A percentile compares a stretch with the other conserved stretches of the same genome.
These are phyloP conservation scores for Cystofilobasidium capitatum DNA, from an alignment of 768 basidiomycete species.

Conservation along the genomic window DNA sequence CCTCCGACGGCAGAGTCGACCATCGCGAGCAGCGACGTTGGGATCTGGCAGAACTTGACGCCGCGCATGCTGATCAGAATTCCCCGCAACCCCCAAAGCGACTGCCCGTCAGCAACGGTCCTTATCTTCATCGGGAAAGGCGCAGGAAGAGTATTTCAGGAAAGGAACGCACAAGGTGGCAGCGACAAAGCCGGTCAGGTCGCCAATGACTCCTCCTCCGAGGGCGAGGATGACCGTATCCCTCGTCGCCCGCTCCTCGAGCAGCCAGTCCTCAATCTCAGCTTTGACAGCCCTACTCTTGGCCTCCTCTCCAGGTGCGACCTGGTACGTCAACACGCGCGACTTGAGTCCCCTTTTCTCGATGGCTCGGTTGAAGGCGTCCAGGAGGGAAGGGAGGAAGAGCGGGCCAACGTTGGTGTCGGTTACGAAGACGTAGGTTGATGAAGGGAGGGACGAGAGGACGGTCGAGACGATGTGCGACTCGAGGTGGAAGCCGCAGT, in stretches of 20 bases:
- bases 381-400: conserved; percentile 59
- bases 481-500: conserved; percentile 85
- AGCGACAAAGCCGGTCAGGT: conserved; percentile 90
- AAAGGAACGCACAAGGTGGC: conserved; percentile 73
- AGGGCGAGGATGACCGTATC: conserved; percentile 88
- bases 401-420: conserved; percentile 80
- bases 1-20: conserved; percentile 96
- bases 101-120: not conserved
- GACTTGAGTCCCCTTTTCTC: conserved; percentile 36
- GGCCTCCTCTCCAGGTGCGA: conserved; percentile 83
- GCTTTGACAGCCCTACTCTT: conserved; percentile 89
- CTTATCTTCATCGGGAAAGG: not conserved
- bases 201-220: conserved; percentile 95
- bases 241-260: conserved; percentile 77
- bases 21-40: conserved; percentile 94
- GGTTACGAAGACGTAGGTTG: conserved; percentile 83
- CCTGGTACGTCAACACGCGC: conserved; percentile 65
- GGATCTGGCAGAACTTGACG: conserved; percentile 87
- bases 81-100: too few species aligned
- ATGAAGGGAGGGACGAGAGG: conserved; percentile 58
- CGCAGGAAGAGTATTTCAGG: not conserved
- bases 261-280: conserved; percentile 81
- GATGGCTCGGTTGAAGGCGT: conserved; percentile 50
- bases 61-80: conserved; percentile 73
- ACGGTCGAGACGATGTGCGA: conserved; percentile 62